Evolutionary conservation across 495 filamentous ascomycete species (phyloP).

Genomic region (Halenospora varia): DNA sequence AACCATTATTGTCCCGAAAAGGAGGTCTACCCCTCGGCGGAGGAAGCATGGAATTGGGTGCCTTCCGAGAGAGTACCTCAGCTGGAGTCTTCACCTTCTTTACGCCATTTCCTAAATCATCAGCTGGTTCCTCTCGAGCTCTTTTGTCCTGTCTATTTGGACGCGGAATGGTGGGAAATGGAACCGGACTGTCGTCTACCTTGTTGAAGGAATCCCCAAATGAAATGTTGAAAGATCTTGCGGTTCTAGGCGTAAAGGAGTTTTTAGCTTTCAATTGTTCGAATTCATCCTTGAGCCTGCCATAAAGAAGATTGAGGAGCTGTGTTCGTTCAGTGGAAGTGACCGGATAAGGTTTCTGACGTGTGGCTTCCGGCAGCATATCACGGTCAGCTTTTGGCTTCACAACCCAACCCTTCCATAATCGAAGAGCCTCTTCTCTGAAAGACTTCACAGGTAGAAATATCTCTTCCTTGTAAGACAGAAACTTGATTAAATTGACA

Average conservation of each 20-base stretch:
- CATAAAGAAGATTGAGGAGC: constrained; percentile 1
- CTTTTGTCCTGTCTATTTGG: constrained; percentile 1
- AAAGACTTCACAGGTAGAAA: too few relatives aligned
- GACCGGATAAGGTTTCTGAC: constrained; percentile 5
- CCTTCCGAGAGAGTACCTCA: too few relatives aligned
- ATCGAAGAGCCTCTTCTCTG: too few relatives aligned
- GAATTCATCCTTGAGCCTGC: not conserved
- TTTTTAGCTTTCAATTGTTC: not conserved
- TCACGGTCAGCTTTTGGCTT: constrained; percentile 18
- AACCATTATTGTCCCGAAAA: too few relatives aligned
- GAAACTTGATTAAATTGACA: too few relatives aligned
- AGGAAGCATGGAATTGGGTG: too few relatives aligned
- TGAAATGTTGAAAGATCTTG: not conserved
- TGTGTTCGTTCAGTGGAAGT: not conserved
- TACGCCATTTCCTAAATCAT: not conserved
- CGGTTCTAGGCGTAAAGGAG: not conserved
- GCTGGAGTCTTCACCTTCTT: constrained; percentile 14
- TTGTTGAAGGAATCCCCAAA: not conserved
- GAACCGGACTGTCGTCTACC: not conserved
- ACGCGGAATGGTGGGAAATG: not conserved
- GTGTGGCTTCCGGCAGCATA: constrained; percentile 8
- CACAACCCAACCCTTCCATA: too few relatives aligned
- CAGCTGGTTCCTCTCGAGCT: not conserved
- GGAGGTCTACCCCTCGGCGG: too few relatives aligned
- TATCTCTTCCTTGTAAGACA: too few relatives aligned